Evolutionary conservation across 208 protist genomes (phyloP).

Genomic region (Endotrypanum monterogeii): DNA sequence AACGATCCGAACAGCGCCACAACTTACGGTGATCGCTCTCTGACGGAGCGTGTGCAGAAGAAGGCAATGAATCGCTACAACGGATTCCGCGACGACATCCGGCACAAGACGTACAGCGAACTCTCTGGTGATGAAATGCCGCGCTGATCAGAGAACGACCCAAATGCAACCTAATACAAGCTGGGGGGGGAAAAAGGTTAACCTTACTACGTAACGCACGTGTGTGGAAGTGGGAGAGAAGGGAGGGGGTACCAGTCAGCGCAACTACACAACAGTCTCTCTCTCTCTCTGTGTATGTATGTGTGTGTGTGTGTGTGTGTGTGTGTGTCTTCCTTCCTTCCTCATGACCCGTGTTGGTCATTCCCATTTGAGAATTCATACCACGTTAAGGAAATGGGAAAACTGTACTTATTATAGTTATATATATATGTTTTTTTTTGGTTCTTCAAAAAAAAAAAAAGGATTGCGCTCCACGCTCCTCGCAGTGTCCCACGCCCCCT

Average conservation of each 20-base stretch:
- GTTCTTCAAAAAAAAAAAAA: too few relatives aligned
- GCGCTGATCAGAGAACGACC: slow-evolving; percentile 23
- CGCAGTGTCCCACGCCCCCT: background rate
- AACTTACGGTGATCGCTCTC: slow-evolving; percentile 77
- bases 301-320: too few relatives aligned
- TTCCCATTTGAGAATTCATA: too few relatives aligned
- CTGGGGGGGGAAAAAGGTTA: background rate
- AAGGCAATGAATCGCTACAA: slow-evolving; percentile 92
- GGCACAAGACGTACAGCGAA: slow-evolving; percentile 82
- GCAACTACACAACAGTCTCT: background rate
- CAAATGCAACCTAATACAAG: background rate
- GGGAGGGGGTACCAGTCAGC: too few relatives aligned
- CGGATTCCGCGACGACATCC: slow-evolving; percentile 81
- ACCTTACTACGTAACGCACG: too few relatives aligned
- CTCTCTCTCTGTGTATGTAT: too few relatives aligned
- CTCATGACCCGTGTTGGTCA: too few relatives aligned
- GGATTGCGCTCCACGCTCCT: background rate
- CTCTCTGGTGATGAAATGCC: slow-evolving; percentile 68
- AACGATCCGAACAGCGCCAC: slow-evolving; percentile 90
- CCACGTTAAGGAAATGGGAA: too few relatives aligned
- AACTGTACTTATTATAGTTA: too few relatives aligned
- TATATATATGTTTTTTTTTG: too few relatives aligned
- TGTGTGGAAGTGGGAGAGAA: too few relatives aligned
- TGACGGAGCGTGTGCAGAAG: slow-evolving; percentile 85
- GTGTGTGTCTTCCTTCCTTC: background rate